These are phyloP conservation scores for Acacia confusa DNA, from an alignment of 306 rosid species.

Conservation along the genomic window DNA sequence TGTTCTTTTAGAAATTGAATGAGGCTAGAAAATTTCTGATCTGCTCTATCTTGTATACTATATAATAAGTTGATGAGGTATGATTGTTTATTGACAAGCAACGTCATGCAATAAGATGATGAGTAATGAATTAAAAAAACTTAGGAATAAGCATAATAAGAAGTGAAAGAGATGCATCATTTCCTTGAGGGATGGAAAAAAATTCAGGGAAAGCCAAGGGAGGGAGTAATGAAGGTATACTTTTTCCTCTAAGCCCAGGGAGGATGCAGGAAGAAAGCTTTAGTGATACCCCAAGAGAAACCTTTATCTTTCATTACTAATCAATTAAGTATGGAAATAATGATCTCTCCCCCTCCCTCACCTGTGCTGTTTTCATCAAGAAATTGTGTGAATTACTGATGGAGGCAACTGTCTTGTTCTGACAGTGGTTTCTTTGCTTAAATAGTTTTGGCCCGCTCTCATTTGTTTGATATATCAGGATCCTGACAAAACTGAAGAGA, in stretches of 20 bases:
- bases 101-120: neutral
- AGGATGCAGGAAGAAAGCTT: neutral
- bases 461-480: constrained; percentile 50
- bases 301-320: neutral
- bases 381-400: neutral
- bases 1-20: constrained; percentile 35
- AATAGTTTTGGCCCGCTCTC: constrained; percentile 26
- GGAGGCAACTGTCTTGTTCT: constrained; percentile 21
- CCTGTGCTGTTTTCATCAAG: neutral
- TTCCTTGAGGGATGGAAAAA: constrained; percentile 3
- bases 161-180: neutral
- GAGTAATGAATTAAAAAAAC: neutral
- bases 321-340: neutral
- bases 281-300: neutral
- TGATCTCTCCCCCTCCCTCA: constrained; percentile 10
- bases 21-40: constrained; percentile 37
- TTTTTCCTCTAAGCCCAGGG: neutral
- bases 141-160: neutral
- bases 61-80: constrained; percentile 12
- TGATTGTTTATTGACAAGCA: constrained; percentile 6
- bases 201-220: neutral
- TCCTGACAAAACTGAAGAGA: constrained; percentile 60
- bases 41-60: constrained; percentile 16
- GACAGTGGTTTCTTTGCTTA: neutral
- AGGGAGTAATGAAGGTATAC: neutral